A percentile compares a stretch with the other conserved stretches of the same genome.
Conservation (phyloP, 2,329 filamentous ascomycete species). For the Neofusicoccum sp. region DNA sequence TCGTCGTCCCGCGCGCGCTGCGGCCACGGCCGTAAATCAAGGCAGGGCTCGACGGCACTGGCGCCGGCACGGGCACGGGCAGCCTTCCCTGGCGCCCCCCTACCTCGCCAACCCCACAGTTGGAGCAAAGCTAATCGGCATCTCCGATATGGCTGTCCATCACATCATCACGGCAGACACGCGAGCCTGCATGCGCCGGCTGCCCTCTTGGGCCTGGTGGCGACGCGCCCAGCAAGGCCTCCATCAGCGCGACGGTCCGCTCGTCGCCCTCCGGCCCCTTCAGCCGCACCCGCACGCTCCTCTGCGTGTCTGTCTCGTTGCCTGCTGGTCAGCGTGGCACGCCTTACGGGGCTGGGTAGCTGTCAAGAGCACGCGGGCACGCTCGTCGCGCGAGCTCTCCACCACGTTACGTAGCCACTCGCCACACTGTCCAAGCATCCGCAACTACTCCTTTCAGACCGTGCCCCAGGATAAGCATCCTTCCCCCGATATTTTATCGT, state of each 20-base stretch:
- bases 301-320: neutral
- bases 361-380: neutral
- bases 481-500: neutral
- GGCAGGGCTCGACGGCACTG: slow-evolving; percentile 8
- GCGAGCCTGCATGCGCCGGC: slow-evolving; percentile 3
- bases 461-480: neutral
- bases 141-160: slow-evolving; percentile 10
- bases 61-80: slow-evolving; percentile 10
- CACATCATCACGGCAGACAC: neutral
- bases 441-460: neutral
- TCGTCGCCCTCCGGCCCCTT: neutral
- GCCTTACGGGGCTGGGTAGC: neutral
- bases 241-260: neutral
- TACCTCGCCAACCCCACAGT: slow-evolving; percentile 11
- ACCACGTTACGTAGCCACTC: neutral
- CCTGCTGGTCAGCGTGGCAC: neutral
- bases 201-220: neutral
- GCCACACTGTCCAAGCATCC: neutral
- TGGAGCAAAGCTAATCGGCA: slow-evolving; percentile 9
- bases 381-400: too few species aligned
- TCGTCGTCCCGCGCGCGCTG: neutral
- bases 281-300: slow-evolving; percentile 1
- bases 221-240: neutral
- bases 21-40: slow-evolving; percentile 13
- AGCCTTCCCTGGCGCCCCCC: neutral